These are phyloP conservation scores for Orychophragmus violaceus DNA, from an alignment of 345 rosid species.

Conservation along the genomic window DNA sequence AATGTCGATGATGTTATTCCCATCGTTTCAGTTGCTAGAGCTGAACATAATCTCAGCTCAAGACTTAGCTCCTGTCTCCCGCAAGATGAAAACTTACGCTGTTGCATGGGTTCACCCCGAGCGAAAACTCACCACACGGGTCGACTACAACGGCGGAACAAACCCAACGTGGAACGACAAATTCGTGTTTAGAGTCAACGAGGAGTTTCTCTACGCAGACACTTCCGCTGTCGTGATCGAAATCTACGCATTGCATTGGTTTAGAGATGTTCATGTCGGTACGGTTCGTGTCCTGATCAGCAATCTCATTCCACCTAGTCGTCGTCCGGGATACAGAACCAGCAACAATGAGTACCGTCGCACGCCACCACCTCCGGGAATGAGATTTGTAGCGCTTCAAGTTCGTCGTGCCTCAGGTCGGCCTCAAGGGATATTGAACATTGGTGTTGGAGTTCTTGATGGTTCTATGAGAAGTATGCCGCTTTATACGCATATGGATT, in stretches of 20 bases:
- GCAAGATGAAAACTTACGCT: slow-evolving; percentile 71
- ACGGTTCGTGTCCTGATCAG: slow-evolving; percentile 67
- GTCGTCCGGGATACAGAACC: slow-evolving; percentile 10
- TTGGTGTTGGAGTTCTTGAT: slow-evolving; percentile 75
- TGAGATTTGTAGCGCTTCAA: slow-evolving; percentile 79
- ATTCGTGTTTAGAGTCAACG: slow-evolving; percentile 81
- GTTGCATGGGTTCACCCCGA: slow-evolving; percentile 79
- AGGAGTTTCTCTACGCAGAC: slow-evolving; percentile 57
- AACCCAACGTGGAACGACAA: slow-evolving; percentile 95
- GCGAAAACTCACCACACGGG: slow-evolving; percentile 71
- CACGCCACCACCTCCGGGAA: slow-evolving; percentile 45
- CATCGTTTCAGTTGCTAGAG: slow-evolving; percentile 71
- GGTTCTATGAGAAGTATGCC: slow-evolving; percentile 94
- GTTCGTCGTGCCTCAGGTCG: slow-evolving; percentile 77
- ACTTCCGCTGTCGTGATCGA: slow-evolving; percentile 83
- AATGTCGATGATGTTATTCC: slow-evolving; percentile 41
- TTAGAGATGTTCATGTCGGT: slow-evolving; percentile 70
- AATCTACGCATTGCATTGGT: slow-evolving; percentile 73
- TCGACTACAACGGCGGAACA: slow-evolving; percentile 50
- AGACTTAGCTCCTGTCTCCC: slow-evolving; percentile 51
- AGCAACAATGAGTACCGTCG: slow-evolving; percentile 22
- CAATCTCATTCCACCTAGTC: slow-evolving; percentile 49
- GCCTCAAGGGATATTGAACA: slow-evolving; percentile 82
- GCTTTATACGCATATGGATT: slow-evolving; percentile 44
- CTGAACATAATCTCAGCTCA: slow-evolving; percentile 83